These are phyloP conservation scores for Prunus armeniaca DNA, from an alignment of 306 rosid species.

Conservation along the genomic window DNA sequence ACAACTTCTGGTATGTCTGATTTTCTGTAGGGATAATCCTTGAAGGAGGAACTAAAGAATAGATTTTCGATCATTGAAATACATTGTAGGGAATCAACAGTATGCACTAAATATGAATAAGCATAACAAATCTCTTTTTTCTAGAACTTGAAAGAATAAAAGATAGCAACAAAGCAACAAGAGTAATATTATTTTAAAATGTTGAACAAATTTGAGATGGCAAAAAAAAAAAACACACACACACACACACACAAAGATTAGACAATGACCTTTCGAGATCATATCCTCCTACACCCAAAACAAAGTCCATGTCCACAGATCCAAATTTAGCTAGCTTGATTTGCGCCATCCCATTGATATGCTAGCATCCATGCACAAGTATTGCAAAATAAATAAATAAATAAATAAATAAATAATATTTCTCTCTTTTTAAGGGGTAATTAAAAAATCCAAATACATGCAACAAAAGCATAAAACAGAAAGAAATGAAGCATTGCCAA, in stretches of 20 bases:
- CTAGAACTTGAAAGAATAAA: background rate
- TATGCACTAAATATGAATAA: too few species aligned
- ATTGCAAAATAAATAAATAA: background rate
- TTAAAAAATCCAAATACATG: background rate
- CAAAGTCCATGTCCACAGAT: slow-evolving; percentile 83
- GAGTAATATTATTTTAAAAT: background rate
- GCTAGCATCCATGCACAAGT: slow-evolving; percentile 45
- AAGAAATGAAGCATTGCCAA: background rate
- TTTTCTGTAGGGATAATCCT: too few species aligned
- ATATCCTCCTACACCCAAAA: slow-evolving; percentile 93
- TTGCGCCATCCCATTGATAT: slow-evolving; percentile 88
- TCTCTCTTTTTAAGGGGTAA: background rate
- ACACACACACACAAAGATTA: slow-evolving; percentile 3
- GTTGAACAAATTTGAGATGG: background rate
- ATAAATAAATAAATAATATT: background rate
- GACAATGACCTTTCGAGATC: slow-evolving; percentile 72
- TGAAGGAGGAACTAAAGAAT: background rate
- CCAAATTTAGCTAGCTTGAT: slow-evolving; percentile 78
- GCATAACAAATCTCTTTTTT: background rate
- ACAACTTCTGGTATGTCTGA: too few species aligned
- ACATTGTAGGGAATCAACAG: too few species aligned
- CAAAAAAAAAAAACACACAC: background rate
- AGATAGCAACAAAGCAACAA: background rate
- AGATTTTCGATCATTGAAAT: background rate
- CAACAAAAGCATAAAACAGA: background rate